A percentile compares a stretch with the other conserved stretches of the same genome.
These are phyloP conservation scores for Begonia loranthoides DNA, from an alignment of 306 rosid species.

Conservation along the genomic window DNA sequence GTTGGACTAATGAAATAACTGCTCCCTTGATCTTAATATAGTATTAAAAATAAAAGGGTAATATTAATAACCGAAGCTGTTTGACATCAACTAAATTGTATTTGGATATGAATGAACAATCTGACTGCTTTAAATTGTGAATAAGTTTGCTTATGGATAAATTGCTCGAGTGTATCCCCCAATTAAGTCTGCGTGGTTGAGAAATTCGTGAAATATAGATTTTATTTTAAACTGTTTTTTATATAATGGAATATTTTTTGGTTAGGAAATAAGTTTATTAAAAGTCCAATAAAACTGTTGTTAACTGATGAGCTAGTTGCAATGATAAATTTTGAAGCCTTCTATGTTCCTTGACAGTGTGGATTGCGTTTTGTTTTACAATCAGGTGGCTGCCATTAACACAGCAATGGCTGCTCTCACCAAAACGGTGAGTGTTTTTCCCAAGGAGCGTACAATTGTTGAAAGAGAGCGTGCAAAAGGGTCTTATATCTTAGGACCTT, in stretches of 20 bases:
- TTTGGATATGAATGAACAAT: too few relatives aligned
- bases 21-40: too few relatives aligned
- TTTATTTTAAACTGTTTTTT: neutral
- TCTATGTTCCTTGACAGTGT: neutral
- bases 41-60: too few relatives aligned
- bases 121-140: neutral
- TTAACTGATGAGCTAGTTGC: too few relatives aligned
- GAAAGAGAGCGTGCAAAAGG: conserved; percentile 86
- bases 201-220: neutral
- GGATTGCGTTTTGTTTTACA: conserved; percentile 9
- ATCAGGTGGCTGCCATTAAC: conserved; percentile 93
- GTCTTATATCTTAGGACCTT: conserved; percentile 84
- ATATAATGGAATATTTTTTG: too few relatives aligned
- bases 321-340: too few relatives aligned
- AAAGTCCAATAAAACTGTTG: too few relatives aligned
- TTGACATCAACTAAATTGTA: too few relatives aligned
- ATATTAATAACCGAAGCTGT: too few relatives aligned
- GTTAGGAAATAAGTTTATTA: too few relatives aligned
- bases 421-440: conserved; percentile 78
- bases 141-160: neutral
- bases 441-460: conserved; percentile 82
- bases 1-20: too few relatives aligned
- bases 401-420: conserved; percentile 99
- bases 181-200: neutral
- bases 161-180: neutral